Conservation (phyloP, 2,329 filamentous ascomycete genomes). For the Paraphaeosphaeria minitans region DNA sequence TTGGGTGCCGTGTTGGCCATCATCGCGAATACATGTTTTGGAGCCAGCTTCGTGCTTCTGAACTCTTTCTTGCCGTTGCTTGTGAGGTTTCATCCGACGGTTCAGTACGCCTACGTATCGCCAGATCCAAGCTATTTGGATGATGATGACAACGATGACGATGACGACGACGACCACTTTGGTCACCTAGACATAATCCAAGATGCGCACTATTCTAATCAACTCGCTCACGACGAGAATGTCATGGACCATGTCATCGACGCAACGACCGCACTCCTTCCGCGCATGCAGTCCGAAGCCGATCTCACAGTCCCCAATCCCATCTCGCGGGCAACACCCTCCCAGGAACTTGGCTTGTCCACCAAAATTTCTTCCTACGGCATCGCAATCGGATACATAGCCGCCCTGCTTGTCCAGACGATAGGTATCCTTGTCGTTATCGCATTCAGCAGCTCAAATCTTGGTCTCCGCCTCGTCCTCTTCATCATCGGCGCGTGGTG, state of each 20-base stretch:
- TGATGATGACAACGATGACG: too few relatives aligned
- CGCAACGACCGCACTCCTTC: conserved; percentile 46
- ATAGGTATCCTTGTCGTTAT: conserved; percentile 76
- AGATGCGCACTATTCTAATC: conserved; percentile 35
- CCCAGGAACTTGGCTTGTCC: conserved; percentile 76
- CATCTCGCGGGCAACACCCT: conserved; percentile 51
- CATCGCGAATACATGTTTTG: conserved; percentile 90
- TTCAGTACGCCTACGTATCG: conserved; percentile 41
- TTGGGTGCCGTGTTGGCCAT: conserved; percentile 84
- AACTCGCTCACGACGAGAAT: conserved; percentile 30
- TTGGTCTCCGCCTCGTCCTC: conserved; percentile 84
- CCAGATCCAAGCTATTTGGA: conserved; percentile 29
- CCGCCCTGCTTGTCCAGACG: conserved; percentile 83
- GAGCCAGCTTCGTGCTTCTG: conserved; percentile 90
- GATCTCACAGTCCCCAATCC: conserved; percentile 39
- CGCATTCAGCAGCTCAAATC: conserved; percentile 69
- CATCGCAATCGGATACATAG: conserved; percentile 91
- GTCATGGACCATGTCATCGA: conserved; percentile 38
- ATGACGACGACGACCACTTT: conserved; percentile 38
- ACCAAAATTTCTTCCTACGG: conserved; percentile 91
- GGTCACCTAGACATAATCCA: conserved; percentile 23
- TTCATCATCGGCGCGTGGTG: conserved; percentile 91
- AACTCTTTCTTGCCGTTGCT: conserved; percentile 94
- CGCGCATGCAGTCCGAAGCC: conserved; percentile 25
- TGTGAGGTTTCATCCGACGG: conserved; percentile 79